Conservation (phyloP, 2,329 filamentous ascomycete genomes). For the Xylariaceae sp. region DNA sequence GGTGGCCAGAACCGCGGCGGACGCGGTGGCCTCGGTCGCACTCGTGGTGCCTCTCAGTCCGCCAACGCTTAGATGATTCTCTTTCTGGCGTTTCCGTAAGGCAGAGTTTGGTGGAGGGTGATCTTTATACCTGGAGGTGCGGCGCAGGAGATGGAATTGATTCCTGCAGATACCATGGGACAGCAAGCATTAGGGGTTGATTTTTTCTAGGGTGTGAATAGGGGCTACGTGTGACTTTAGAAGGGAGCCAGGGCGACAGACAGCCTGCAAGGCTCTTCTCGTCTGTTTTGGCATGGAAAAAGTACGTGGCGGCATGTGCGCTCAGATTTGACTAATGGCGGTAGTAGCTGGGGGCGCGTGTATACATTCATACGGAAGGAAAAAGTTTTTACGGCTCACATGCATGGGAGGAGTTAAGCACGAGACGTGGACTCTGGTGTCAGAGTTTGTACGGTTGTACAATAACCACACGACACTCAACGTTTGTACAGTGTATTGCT, state of each 20-base stretch:
- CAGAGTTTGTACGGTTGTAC: conserved; percentile 31
- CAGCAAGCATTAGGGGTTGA: conserved; percentile 13
- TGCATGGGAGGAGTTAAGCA: conserved; percentile 33
- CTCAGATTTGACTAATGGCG: conserved; percentile 21
- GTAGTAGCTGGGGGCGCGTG: conserved; percentile 18
- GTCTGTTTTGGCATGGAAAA: conserved; percentile 23
- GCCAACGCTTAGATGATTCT: conserved; percentile 43
- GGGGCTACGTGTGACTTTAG: conserved; percentile 19
- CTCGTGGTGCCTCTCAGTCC: conserved; percentile 50
- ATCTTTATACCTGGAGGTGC: background rate
- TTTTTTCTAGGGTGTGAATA: conserved; percentile 21
- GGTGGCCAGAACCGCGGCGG: conserved; percentile 56
- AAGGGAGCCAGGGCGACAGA: conserved; percentile 9
- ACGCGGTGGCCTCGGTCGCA: conserved; percentile 60
- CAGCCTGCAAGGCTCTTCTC: conserved; percentile 12
- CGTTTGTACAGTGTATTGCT: conserved; percentile 31
- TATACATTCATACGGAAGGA: conserved; percentile 34
- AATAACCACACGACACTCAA: conserved; percentile 27
- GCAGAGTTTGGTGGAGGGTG: conserved; percentile 2
- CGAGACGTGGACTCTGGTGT: conserved; percentile 24
- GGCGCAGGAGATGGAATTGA: conserved; percentile 4
- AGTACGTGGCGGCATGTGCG: conserved; percentile 25
- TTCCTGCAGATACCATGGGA: conserved; percentile 10
- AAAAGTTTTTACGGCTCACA: conserved; percentile 27
- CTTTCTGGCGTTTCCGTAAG: background rate